Evolutionary conservation across 176 grass and related monocot species (phyloP).

Genomic region (Raddia guianensis): DNA sequence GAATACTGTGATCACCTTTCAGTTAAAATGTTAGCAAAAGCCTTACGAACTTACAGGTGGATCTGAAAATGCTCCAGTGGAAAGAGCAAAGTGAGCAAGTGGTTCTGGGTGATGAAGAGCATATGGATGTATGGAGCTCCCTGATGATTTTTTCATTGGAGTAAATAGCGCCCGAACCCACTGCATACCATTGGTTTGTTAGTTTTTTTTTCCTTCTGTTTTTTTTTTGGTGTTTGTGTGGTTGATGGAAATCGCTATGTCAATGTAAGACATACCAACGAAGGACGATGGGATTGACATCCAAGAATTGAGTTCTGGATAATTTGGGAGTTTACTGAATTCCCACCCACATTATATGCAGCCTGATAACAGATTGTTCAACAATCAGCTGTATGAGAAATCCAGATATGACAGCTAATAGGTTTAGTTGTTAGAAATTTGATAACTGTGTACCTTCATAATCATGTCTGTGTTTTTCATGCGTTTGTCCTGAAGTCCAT

Average conservation of each 20-base stretch:
- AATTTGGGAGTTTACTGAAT: conserved; percentile 78
- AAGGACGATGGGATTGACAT: conserved; percentile 84
- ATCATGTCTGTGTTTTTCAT: conserved; percentile 78
- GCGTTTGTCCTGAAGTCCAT: conserved; percentile 68
- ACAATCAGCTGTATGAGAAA: conserved; percentile 25
- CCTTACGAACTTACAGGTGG: conserved; percentile 64
- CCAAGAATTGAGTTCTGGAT: conserved; percentile 94
- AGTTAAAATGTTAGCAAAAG: conserved; percentile 20
- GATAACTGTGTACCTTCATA: conserved; percentile 58
- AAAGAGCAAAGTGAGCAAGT: conserved; percentile 92
- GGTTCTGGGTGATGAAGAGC: conserved; percentile 60
- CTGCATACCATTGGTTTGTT: conserved; percentile 49
- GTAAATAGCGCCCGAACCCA: conserved; percentile 66
- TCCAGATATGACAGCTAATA: conserved; percentile 1
- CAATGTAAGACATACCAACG: conserved; percentile 56
- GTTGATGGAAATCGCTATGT: conserved; percentile 16
- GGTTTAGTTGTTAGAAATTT: not conserved
- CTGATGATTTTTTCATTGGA: conserved; percentile 47
- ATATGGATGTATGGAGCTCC: conserved; percentile 68
- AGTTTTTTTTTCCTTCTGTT: conserved; percentile 3
- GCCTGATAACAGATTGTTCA: conserved; percentile 63
- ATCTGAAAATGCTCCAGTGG: conserved; percentile 84
- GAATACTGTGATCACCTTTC: not conserved
- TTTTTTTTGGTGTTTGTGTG: not conserved
- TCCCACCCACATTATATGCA: conserved; percentile 86